Conservation (phyloP, 257 asterid species). For the Scutellaria galericulata region DNA sequence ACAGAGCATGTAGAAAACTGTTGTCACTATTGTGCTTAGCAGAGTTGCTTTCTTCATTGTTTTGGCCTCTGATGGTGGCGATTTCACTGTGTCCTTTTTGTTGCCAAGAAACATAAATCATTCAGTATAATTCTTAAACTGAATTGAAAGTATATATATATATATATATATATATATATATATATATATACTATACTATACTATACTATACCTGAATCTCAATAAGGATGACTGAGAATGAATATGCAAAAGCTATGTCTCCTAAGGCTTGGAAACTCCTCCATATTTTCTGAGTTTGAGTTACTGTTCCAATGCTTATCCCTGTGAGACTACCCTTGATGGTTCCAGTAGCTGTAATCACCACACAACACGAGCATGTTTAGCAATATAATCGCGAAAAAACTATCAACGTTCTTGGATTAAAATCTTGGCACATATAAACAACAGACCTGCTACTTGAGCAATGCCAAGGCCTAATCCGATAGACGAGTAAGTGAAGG, state of each 20-base stretch:
- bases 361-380: background rate
- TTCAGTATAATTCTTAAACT: too few species aligned
- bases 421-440: too few species aligned
- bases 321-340: constrained; percentile 61
- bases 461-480: constrained; percentile 59
- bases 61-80: constrained; percentile 60
- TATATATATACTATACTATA: too few species aligned
- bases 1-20: constrained; percentile 56
- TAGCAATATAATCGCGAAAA: too few species aligned
- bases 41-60: constrained; percentile 59
- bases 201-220: constrained; percentile 49
- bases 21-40: constrained; percentile 47
- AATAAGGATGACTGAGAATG: constrained; percentile 56
- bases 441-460: constrained; percentile 43
- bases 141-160: too few species aligned
- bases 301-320: constrained; percentile 59
- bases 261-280: constrained; percentile 63
- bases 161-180: too few species aligned
- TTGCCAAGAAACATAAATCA: background rate
- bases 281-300: constrained; percentile 59
- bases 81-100: constrained; percentile 53
- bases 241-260: constrained; percentile 59
- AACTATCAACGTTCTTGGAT: too few species aligned
- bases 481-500: constrained; percentile 58
- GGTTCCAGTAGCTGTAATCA: constrained; percentile 42